A percentile compares a stretch with the other conserved stretches of the same genome.
Evolutionary conservation across 2,329 filamentous ascomycete genomes (phyloP).

Genomic region (Teratosphaeria destructans): DNA sequence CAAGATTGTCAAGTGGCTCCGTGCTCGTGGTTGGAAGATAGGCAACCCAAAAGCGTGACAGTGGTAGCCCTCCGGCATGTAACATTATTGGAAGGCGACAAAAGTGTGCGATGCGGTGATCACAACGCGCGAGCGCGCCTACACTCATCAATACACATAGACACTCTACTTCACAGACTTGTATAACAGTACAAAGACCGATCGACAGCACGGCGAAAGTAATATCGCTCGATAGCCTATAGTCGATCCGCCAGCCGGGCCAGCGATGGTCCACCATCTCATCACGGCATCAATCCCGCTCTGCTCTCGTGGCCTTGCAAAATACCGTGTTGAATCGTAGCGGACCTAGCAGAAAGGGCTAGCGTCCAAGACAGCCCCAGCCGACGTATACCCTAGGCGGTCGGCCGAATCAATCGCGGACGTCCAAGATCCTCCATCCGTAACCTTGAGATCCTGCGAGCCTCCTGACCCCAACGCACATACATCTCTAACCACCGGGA

Average conservation of each 20-base stretch:
- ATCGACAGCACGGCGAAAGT: not conserved
- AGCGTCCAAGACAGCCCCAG: no score
- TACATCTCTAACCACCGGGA: not conserved
- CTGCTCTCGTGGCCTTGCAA: no score
- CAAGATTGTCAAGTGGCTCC: conserved; percentile 81
- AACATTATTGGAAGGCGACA: not conserved
- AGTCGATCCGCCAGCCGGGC: not conserved
- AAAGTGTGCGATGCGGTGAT: not conserved
- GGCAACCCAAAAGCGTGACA: conserved; percentile 46
- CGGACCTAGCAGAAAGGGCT: no score
- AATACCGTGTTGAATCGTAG: not conserved
- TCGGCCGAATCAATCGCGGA: not conserved
- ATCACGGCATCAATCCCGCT: not conserved
- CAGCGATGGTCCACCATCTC: not conserved
- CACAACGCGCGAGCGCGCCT: not conserved
- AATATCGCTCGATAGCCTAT: not conserved
- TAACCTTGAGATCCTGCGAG: not conserved
- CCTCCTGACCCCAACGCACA: not conserved
- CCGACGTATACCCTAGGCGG: no score
- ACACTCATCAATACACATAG: not conserved
- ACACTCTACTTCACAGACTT: not conserved
- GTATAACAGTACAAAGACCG: not conserved
- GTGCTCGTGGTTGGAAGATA: conserved; percentile 90
- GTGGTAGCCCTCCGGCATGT: not conserved
- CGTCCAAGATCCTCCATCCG: not conserved